Base-by-base conservation (phyloP, 306 rosid genomes). In the Cucumis cinereus region DNA sequence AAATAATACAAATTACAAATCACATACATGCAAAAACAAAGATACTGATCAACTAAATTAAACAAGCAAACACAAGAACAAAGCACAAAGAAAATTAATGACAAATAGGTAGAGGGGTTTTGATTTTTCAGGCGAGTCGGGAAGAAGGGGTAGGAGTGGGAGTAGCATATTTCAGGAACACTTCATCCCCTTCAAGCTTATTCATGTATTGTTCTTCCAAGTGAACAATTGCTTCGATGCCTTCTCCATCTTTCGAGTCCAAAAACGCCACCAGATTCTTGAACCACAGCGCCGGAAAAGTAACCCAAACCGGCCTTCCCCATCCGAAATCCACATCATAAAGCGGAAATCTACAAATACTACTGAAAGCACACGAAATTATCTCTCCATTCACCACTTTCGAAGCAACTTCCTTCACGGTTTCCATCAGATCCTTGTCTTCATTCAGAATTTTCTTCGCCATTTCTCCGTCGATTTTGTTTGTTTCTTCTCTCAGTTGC, bases 321-420 rank as follows among this genome's bases (percentile, higher is more conserved):
- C 85, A 86, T 7, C 95, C 92, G 75, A 87, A 87, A 75, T 87
- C 91, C 30, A 84, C 71, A 1, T 87, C 90, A 13, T 87, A 87
- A 78, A 87, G n/a, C 24, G 91, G 91, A 24, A 87, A 77, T 75
- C 83, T 75, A 58, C 91, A 85, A 54, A 81, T 56, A 68, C 91
- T 87, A 2, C 81, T 83, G 73, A 87, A 83, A 10, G 22, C 76
- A 54, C 85, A 83, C 0, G 88, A 7, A 22, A 85, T 72, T 10
- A 75, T 35, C 28, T 85, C 87, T 17, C 82, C 83, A 55, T 60
- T 82, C 41, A 61, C 41, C 59, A 84, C 83, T 60, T 67, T 77
- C 6, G 75, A 0, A 0, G 81, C 76, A 57, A 22, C 33, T 1
- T 80, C 78, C 60, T 77, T 79, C 5, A 84, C 75, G 9, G 57